Evolutionary conservation across 805 yeast genomes (phyloP).

Genomic region (Yarrowia keelungensis): DNA sequence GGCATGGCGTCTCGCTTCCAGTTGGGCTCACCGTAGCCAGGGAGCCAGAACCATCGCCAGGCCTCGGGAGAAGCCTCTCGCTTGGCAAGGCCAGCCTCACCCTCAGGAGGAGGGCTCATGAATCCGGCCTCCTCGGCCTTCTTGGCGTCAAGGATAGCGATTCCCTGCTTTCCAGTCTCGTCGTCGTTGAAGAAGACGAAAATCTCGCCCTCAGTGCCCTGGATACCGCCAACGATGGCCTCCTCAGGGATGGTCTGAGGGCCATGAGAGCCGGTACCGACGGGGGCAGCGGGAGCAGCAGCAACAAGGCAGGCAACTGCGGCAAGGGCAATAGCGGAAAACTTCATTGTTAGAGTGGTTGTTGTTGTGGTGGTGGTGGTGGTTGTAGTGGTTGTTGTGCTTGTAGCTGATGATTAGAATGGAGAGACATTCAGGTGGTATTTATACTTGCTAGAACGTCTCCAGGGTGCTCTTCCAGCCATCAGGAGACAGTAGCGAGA

Average conservation of each 20-base stretch:
- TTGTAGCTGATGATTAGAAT: slow-evolving; percentile 2
- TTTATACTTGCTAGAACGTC: slow-evolving; percentile 8
- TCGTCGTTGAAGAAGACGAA: slow-evolving; percentile 25
- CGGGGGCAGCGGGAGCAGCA: slow-evolving; percentile 11
- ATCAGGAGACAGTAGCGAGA: background rate
- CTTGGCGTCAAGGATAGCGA: slow-evolving; percentile 9
- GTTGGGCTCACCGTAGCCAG: slow-evolving; percentile 21
- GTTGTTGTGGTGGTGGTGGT: background rate
- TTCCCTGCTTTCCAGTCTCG: slow-evolving; percentile 17
- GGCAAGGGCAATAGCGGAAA: slow-evolving; percentile 22
- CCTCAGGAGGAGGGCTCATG: background rate
- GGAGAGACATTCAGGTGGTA: background rate
- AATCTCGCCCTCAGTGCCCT: slow-evolving; percentile 16
- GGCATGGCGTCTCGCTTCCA: slow-evolving; percentile 29
- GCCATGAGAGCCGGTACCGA: background rate
- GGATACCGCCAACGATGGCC: slow-evolving; percentile 13
- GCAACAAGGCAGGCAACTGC: slow-evolving; percentile 12
- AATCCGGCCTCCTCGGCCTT: background rate
- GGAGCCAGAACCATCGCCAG: slow-evolving; percentile 25
- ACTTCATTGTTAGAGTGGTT: slow-evolving; percentile 19
- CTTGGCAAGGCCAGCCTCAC: background rate
- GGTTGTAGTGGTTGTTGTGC: background rate
- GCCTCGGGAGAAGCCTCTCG: slow-evolving; percentile 30
- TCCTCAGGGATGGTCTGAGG: slow-evolving; percentile 3
- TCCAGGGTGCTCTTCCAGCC: too few species aligned